Base-by-base conservation (phyloP, 2,329 filamentous ascomycete species). In the Sporothrix pallida region DNA sequence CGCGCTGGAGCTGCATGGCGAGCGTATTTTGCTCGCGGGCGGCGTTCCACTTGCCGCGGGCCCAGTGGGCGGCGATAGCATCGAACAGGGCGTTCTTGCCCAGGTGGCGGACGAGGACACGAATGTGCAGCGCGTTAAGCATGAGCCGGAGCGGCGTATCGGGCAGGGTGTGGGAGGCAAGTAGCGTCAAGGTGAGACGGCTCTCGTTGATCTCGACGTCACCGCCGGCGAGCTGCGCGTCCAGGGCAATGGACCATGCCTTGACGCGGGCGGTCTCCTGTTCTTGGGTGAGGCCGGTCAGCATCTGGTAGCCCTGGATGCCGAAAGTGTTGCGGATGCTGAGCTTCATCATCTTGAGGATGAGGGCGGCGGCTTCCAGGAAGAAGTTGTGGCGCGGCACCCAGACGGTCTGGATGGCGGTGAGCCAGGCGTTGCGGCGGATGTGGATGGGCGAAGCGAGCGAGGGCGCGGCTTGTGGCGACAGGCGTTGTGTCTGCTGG, bases 221-320 rank as follows among this genome's bases (percentile, higher is more conserved):
- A 15, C 95, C 95, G 58, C 95, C 95, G 10, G 93, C 93, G 23
- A 98, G 87, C 81, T 98, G 95, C 37, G 95, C 94, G 81, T 98
- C 95, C 72, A 98, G 88, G 15, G 95, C 95, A 78, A 97, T 97
- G 48, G 92, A 89, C 95, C 95, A 98, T 0, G 94, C 93, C 83
- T 97, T 96, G 78, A 97, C 88, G 42, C 95, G 89, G 7, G 93
- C 95, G 70, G 88, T 89, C 81, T 98, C 95, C 80, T 97, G 91
- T 74, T 97, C 94, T 77, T 92, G 90, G 1, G 92, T 95, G 67
- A 92, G 88, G 0, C 94, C 93, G 1, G 93, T 95, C 54, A 97
- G 83, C 79, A 90, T 87, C 73, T 94, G 91, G 80, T 96, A 98
- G 10, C 91, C 86, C 42, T 91, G 88, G 77, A 90, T 87, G 54